Evolutionary conservation across 2,329 filamentous ascomycete genomes (phyloP).

Genomic region (Botrytis galanthina): DNA sequence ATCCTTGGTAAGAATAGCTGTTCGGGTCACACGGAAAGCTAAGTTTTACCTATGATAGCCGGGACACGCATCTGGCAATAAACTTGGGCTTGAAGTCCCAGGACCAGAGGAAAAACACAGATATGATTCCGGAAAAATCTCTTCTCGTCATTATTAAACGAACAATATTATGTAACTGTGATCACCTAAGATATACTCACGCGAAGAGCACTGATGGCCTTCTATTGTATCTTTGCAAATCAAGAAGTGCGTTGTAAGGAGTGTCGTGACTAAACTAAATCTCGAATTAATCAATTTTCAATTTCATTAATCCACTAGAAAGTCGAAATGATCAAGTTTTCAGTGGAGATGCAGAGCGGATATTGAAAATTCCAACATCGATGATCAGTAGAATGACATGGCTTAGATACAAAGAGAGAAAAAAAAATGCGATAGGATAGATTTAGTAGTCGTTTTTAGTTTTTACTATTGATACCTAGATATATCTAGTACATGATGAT

Average conservation of each 20-base stretch:
- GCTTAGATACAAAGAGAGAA: not conserved
- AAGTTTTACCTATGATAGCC: not conserved
- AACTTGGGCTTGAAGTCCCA: no score
- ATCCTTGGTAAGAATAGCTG: not conserved
- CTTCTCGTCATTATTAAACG: no score
- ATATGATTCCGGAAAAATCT: no score
- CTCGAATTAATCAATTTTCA: fast-evolving
- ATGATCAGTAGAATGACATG: not conserved
- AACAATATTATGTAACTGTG: no score
- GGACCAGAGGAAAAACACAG: no score
- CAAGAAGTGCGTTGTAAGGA: not conserved
- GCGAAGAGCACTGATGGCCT: no score
- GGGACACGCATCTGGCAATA: not conserved
- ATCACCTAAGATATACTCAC: no score
- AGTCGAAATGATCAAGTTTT: not conserved
- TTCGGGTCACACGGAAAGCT: not conserved
- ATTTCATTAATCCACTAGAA: not conserved
- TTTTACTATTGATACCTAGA: not conserved
- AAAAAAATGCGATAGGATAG: not conserved
- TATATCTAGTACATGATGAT: not conserved
- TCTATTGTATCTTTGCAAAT: no score
- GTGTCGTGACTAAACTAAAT: not conserved
- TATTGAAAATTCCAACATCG: fast-evolving
- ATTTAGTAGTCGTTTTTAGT: not conserved
- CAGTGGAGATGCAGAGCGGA: not conserved